Evolutionary conservation across 352 stramenopile species (phyloP), one percentile per base, ranked within the genome.

Genomic region (Phytophthora boehmeriae): DNA sequence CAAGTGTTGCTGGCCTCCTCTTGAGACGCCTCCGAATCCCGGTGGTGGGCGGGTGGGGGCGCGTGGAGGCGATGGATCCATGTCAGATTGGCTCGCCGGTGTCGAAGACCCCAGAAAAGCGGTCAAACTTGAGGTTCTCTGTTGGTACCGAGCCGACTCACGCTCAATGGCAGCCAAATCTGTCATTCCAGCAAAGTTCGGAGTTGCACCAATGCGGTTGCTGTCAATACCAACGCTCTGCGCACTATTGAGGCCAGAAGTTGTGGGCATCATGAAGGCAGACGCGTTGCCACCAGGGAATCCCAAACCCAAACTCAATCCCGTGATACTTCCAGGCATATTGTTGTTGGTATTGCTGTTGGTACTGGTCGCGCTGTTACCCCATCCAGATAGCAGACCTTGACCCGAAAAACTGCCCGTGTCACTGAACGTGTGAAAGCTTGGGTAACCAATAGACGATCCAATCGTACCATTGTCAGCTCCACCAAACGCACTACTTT

Each of bases 161-260:
- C 73, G 79, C 56, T 94, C 86, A 10, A 94, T 71, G 17, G 83
- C 86, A 5, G 71, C 81, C 73, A 94, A 71, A 46, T 92, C 81
- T 27, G 73, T 61, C 80, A 93, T 87, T 11, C 76, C 65, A 8
- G 67, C 69, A 61, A 87, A 90, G 6, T 58, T 8, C 30, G 16
- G 51, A 51, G 49, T 68, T 11, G 59, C 51, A 5, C 41, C 30
- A 13, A 30, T 53, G 25, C 25, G 54, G 30, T 38, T 68, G 23
- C 25, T 20, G 27, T 25, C 25, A 23, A 63, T 62, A 2, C 23
- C 42, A 28, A 56, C 45, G 16, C 28, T 54, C 19, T 57, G 52
- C 16, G 30, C 16, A 14, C 25, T 46, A 19, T 19, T 43, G 36
- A 6, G 20, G 34, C 17, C 45, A 14, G 52, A 34, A 20, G 41